Evolutionary conservation across 2,329 filamentous ascomycete species (phyloP).

Genomic region (Verticillium alfalfae): DNA sequence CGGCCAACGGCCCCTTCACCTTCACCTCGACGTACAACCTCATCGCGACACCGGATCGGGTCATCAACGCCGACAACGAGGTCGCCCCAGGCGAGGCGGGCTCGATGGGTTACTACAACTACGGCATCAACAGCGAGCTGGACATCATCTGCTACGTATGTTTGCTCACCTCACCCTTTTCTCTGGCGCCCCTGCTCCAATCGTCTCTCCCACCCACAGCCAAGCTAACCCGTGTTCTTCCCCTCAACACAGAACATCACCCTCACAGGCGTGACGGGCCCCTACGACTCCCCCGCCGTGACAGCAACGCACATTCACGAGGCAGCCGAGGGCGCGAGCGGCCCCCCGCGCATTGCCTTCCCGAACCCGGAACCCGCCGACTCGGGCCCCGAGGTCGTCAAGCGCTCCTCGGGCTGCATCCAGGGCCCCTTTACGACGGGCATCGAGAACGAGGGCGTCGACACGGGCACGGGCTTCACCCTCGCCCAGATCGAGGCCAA

Average conservation of each 20-base stretch:
- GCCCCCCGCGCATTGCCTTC: conserved; percentile 40
- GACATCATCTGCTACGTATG: conserved; percentile 22
- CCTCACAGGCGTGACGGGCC: conserved; percentile 36
- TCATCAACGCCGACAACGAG: conserved; percentile 30
- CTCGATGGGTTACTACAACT: conserved; percentile 39
- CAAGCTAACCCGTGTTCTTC: neutral
- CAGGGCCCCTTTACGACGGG: conserved; percentile 37
- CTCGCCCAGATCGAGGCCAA: conserved; percentile 40
- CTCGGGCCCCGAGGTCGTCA: conserved; percentile 17
- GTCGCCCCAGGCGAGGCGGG: conserved; percentile 25
- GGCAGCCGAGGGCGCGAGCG: conserved; percentile 31
- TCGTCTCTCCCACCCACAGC: neutral
- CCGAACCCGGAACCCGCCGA: conserved; percentile 33
- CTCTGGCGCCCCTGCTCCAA: neutral
- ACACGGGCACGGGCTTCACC: conserved; percentile 38
- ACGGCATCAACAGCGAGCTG: conserved; percentile 36
- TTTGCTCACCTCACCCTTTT: neutral
- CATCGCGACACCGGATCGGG: conserved; percentile 38
- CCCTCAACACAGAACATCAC: conserved; percentile 32
- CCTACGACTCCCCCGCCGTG: conserved; percentile 35
- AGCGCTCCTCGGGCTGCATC: conserved; percentile 15
- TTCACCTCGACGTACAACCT: conserved; percentile 42
- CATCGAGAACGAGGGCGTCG: conserved; percentile 26
- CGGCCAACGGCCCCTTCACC: neutral
- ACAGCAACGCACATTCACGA: conserved; percentile 47